Conservation (phyloP, 1,139 yeast genomes). For the Candida labiduridarum region DNA sequence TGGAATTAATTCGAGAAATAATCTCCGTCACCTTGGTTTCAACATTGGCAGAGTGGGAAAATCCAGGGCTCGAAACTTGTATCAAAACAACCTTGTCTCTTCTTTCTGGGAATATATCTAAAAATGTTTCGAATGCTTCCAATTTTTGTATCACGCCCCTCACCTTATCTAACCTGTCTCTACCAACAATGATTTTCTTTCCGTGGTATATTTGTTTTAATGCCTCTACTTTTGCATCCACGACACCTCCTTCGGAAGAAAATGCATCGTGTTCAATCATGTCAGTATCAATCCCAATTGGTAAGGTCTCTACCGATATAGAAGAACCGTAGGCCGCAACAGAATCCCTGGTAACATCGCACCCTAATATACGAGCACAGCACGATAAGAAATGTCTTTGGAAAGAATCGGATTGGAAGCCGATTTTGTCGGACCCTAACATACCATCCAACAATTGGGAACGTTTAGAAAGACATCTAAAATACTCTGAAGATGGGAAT, state of each 20-base stretch:
- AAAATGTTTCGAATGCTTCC: conserved; percentile 78
- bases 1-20: conserved; percentile 77
- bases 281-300: conserved; percentile 82
- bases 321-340: conserved; percentile 78
- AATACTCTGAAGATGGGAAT: conserved; percentile 95
- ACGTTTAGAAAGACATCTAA: conserved; percentile 84
- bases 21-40: conserved; percentile 82
- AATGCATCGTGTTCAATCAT: conserved; percentile 64
- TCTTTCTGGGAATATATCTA: conserved; percentile 93
- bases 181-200: conserved; percentile 77
- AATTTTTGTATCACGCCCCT: conserved; percentile 83
- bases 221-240: conserved; percentile 44
- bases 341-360: conserved; percentile 57
- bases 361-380: conserved; percentile 80
- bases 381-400: conserved; percentile 89
- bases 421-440: conserved; percentile 84
- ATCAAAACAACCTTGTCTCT: conserved; percentile 82
- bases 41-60: conserved; percentile 55
- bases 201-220: conserved; percentile 70
- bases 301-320: conserved; percentile 72
- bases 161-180: conserved; percentile 79
- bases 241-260: conserved; percentile 23
- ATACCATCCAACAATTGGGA: conserved; percentile 83
- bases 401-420: conserved; percentile 84
- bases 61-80: conserved; percentile 87